A percentile compares a stretch with the other conserved stretches of the same genome.
Conservation (phyloP, 1,284 basidiomycete species). For the Boletus holoroseus region DNA sequence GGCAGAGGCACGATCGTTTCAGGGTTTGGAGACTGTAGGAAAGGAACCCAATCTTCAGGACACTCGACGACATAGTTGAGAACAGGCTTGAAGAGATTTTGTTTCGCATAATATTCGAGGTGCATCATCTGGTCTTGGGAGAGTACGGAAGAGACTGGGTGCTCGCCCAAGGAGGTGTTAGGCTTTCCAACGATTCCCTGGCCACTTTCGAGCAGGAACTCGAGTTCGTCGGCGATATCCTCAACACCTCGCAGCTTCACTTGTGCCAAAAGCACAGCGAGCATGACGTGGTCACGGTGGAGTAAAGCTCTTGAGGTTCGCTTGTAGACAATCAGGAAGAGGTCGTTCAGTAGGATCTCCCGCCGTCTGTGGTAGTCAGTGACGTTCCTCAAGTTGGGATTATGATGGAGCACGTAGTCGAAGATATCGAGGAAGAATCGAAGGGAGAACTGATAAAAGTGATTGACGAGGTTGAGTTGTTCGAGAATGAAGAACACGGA, state of each 20-base stretch:
- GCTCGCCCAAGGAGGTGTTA: constrained; percentile 33
- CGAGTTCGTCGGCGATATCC: constrained; percentile 79
- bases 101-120: constrained; percentile 62
- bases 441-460: constrained; percentile 99
- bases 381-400: constrained; percentile 81
- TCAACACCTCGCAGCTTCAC: constrained; percentile 80
- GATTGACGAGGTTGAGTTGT: constrained; percentile 89
- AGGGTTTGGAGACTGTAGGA: constrained; percentile 67
- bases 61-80: constrained; percentile 61
- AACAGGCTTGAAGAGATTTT: constrained; percentile 74
- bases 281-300: constrained; percentile 87
- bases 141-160: constrained; percentile 45
- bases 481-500: constrained; percentile 97
- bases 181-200: constrained; percentile 53
- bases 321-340: constrained; percentile 88
- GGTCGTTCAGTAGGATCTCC: constrained; percentile 81
- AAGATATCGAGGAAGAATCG: constrained; percentile 99
- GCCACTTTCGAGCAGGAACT: constrained; percentile 86
- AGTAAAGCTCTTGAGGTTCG: constrained; percentile 89
- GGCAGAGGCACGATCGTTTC: constrained; percentile 71
- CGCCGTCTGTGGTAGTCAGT: constrained; percentile 73
- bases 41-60: constrained; percentile 69
- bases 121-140: constrained; percentile 65
- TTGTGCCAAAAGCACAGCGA: constrained; percentile 87
- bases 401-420: constrained; percentile 88